Percentiles rank a stretch among this genome's conserved stretches.
phyloP scores from a whole-genome alignment of 2,329 filamentous ascomycete genomes.

The Alternaria longipes region DNA sequence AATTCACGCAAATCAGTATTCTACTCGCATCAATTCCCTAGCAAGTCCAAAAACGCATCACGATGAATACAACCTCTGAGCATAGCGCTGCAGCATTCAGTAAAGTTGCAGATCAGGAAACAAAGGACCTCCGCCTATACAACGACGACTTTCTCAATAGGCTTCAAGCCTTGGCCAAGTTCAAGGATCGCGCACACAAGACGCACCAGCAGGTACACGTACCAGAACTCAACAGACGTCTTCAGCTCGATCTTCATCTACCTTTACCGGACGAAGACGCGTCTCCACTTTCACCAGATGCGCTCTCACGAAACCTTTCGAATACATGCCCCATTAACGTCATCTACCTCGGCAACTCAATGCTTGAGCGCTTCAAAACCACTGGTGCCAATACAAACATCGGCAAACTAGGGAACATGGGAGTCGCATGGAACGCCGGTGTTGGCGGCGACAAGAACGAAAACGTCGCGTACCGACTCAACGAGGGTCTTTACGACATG shows the following conservation, averaged over 20 bases:
- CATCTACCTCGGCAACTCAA: constrained; percentile 29
- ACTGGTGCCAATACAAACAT: constrained; percentile 17
- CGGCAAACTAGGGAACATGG: constrained; percentile 1
- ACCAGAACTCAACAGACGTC: background rate
- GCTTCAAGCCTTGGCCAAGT: too few relatives aligned
- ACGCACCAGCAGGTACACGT: too few relatives aligned
- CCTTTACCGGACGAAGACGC: background rate
- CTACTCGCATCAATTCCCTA: too few relatives aligned
- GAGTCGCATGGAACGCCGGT: constrained; percentile 20
- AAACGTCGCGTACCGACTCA: constrained; percentile 17
- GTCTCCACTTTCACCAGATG: background rate
- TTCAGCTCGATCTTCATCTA: background rate
- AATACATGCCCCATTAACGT: constrained; percentile 14
- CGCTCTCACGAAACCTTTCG: constrained; percentile 8
- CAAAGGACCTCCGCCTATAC: too few relatives aligned
- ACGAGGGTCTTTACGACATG: constrained; percentile 4
- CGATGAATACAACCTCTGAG: too few relatives aligned
- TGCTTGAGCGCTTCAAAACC: constrained; percentile 30
- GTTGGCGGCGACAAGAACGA: constrained; percentile 26
- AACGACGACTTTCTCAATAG: too few relatives aligned
- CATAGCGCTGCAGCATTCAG: too few relatives aligned
- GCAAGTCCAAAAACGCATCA: too few relatives aligned
- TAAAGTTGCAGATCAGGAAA: too few relatives aligned
- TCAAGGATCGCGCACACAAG: too few relatives aligned
- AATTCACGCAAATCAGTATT: too few relatives aligned